Base-by-base conservation (phyloP, 495 filamentous ascomycete species). In the Rhypophila decipiens region DNA sequence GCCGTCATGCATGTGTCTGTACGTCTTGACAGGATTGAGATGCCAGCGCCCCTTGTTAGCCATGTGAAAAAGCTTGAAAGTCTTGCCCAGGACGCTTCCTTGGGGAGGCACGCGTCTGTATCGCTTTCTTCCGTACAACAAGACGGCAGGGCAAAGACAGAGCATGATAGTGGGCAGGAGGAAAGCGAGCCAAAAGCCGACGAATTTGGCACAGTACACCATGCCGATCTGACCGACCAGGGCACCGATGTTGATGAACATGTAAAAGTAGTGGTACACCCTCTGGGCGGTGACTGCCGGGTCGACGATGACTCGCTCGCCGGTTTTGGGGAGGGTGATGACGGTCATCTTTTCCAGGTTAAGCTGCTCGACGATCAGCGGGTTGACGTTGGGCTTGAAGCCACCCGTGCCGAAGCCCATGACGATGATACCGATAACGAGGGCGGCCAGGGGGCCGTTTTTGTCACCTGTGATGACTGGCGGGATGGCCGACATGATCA, bases 121-220 rank as follows among this genome's bases (percentile, higher is more conserved):
- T 22, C 72, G 71, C 20, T 77, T 77, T 40, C 73, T 75, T 60
- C 81, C 83, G 47, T 71, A 58, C 46, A 71, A 73, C 50, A 90
- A 65, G n/a, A 88, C 76, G 0, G 72, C n/a, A 0, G 83, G 83
- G 50, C 78, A 83, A 47, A 79, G 44, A 45, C 72, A 69, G 59
- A 87, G 68, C 23, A 77, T 50, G 41, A 70, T 51, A 1, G 82
- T 85, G 5, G 83, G 82, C 13, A 87, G 69, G 5, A 76, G 65
- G 56, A 64, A 87, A 1, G 83, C 71, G n/a, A 88, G 71, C 73
- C 78, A 90, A 69, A 87, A 90, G 18, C 86, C 86, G 46, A 88
- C 80, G 44, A 86, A 86, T 48, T 83, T 77, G 66, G 86, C 84
- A 5, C 78, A 77, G 56, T 85, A 86, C 22, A 79, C 77, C 79